A percentile compares a stretch with the other conserved stretches of the same genome.
Evolutionary conservation across 108 stramenopile genomes (phyloP).

Genomic region (Asterionellopsis glacialis): DNA sequence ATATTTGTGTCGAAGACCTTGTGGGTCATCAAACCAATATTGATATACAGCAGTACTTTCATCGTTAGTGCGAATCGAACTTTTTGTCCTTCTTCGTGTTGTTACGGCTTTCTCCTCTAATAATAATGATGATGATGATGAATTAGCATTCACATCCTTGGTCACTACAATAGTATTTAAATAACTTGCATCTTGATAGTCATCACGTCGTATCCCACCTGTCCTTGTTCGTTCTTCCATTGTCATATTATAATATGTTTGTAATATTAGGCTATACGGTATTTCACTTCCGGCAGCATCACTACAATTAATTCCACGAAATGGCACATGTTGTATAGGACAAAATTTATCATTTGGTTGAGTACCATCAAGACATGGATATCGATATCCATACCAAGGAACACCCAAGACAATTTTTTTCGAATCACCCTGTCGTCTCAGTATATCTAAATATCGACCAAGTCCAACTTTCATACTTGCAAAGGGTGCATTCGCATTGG

Average conservation of each 20-base stretch:
- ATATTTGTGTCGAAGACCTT: slow-evolving; percentile 15
- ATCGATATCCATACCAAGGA: slow-evolving; percentile 56
- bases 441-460: slow-evolving; percentile 18
- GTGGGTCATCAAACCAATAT: slow-evolving; percentile 37
- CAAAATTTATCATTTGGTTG: slow-evolving; percentile 18
- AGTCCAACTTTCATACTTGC: slow-evolving; percentile 25
- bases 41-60: slow-evolving; percentile 10
- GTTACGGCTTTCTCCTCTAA: no score
- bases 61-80: neutral
- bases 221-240: neutral
- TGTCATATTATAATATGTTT: neutral
- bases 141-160: no score
- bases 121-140: no score
- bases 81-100: neutral
- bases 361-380: slow-evolving; percentile 31
- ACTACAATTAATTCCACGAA: slow-evolving; percentile 49
- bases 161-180: slow-evolving; percentile 20
- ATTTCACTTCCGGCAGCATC: slow-evolving; percentile 47
- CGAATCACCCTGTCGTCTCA: slow-evolving; percentile 2
- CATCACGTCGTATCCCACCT: slow-evolving; percentile 16
- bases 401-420: slow-evolving; percentile 41
- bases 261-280: neutral
- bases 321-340: slow-evolving; percentile 33
- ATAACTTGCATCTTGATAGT: slow-evolving; percentile 13
- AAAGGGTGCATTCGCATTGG: slow-evolving; percentile 45